A percentile compares a stretch with the other conserved stretches of the same genome.
phyloP scores from a whole-genome alignment of 805 yeast genomes.

The Zygoascus ofunaensis region DNA sequence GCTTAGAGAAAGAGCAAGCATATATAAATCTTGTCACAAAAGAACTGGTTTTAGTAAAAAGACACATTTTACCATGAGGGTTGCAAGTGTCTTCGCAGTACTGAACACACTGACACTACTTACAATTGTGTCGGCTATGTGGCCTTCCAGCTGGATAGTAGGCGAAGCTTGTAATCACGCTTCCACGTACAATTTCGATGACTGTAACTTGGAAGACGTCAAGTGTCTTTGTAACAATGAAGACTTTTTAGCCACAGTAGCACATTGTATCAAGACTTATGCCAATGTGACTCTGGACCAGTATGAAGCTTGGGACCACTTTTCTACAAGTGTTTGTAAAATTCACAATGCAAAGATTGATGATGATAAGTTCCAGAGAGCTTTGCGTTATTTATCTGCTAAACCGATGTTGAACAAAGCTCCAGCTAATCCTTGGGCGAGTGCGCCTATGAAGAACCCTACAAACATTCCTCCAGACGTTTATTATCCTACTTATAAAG shows the following conservation, averaged over 20 bases:
- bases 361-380: slow-evolving; percentile 10
- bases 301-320: slow-evolving; percentile 28
- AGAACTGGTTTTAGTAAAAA: too few relatives aligned
- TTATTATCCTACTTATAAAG: slow-evolving; percentile 6
- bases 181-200: slow-evolving; percentile 14
- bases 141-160: slow-evolving; percentile 19
- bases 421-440: slow-evolving; percentile 6
- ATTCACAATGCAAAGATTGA: slow-evolving; percentile 11
- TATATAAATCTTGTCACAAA: too few relatives aligned
- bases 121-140: slow-evolving; percentile 16
- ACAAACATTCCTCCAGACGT: slow-evolving; percentile 6
- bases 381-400: slow-evolving; percentile 11
- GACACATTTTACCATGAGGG: too few relatives aligned
- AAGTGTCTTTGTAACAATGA: slow-evolving; percentile 25
- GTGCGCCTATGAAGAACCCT: slow-evolving; percentile 8
- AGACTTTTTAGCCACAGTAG: slow-evolving; percentile 25
- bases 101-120: too few relatives aligned
- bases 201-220: slow-evolving; percentile 17
- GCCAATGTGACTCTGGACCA: slow-evolving; percentile 16
- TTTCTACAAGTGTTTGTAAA: slow-evolving; percentile 20
- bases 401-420: slow-evolving; percentile 8
- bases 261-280: slow-evolving; percentile 23
- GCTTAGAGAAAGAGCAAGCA: too few relatives aligned
- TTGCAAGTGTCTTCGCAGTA: too few relatives aligned
- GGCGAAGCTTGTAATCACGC: slow-evolving; percentile 18